Percentiles rank a stretch among this genome's conserved stretches.
Evolutionary conservation across 2,329 filamentous ascomycete species (phyloP).

Genomic region (Trichoderma sp.): DNA sequence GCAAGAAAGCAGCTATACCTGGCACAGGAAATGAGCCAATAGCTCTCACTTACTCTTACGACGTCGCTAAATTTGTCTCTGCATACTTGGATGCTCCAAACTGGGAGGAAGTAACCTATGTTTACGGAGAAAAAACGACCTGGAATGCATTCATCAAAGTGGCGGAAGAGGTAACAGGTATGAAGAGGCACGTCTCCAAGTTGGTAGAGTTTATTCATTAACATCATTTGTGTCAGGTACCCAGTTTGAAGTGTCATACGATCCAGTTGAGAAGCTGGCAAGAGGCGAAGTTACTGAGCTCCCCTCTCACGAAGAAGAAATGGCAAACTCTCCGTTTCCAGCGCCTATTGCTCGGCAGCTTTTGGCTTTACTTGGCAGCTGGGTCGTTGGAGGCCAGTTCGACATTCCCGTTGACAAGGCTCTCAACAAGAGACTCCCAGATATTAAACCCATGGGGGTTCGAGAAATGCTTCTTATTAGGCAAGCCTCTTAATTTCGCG

Average conservation of each 20-base stretch:
- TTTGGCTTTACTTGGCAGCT: neutral
- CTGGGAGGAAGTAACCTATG: slow-evolving; percentile 48
- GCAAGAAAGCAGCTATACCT: slow-evolving; percentile 52
- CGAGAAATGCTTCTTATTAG: neutral
- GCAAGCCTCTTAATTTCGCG: neutral
- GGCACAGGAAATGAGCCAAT: slow-evolving; percentile 50
- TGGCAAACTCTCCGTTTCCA: slow-evolving; percentile 11
- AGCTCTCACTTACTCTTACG: slow-evolving; percentile 52
- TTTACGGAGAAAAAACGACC: slow-evolving; percentile 47
- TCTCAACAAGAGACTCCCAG: slow-evolving; percentile 7
- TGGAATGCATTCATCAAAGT: slow-evolving; percentile 48
- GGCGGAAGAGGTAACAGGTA: slow-evolving; percentile 41
- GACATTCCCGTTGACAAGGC: slow-evolving; percentile 1
- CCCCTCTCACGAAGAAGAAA: neutral
- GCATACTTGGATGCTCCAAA: slow-evolving; percentile 45
- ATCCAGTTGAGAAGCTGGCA: neutral
- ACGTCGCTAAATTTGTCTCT: slow-evolving; percentile 52
- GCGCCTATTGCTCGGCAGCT: slow-evolving; percentile 8
- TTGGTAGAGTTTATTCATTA: neutral
- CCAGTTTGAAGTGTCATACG: slow-evolving; percentile 7
- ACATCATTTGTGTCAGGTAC: neutral
- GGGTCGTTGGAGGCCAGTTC: slow-evolving; percentile 12
- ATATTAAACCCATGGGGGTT: neutral
- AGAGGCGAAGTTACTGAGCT: slow-evolving; percentile 3
- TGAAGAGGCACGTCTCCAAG: neutral